phyloP scores from a whole-genome alignment of 768 basidiomycete genomes.

The Boletellus sp. region DNA sequence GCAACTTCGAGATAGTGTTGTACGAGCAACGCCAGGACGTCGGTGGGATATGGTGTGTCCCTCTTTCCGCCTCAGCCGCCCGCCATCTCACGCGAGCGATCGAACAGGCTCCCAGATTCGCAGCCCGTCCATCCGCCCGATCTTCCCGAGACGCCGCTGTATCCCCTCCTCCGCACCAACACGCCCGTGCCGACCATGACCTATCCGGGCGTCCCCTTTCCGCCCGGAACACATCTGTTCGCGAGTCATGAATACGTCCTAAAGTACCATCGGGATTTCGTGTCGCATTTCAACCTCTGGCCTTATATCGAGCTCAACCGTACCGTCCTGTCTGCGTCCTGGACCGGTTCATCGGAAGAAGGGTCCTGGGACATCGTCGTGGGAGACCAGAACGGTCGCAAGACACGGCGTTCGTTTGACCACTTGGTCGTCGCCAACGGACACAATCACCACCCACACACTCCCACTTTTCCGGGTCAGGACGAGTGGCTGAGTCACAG shows the following conservation, averaged over 20 bases:
- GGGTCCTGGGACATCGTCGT: conserved; percentile 47
- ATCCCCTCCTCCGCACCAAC: conserved; percentile 52
- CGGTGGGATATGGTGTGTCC: conserved; percentile 53
- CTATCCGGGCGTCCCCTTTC: conserved; percentile 52
- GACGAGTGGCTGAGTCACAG: conserved; percentile 43
- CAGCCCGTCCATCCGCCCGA: conserved; percentile 38
- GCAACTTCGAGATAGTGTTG: conserved; percentile 45
- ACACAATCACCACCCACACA: conserved; percentile 50
- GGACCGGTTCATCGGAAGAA: conserved; percentile 37
- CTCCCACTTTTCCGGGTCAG: conserved; percentile 44
- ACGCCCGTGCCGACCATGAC: conserved; percentile 57
- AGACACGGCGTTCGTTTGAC: conserved; percentile 36
- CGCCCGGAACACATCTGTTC: conserved; percentile 47
- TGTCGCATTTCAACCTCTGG: conserved; percentile 35
- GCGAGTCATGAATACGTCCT: conserved; percentile 45
- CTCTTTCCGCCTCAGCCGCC: neutral
- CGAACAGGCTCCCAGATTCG: conserved; percentile 34
- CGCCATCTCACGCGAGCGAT: neutral
- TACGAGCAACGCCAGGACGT: conserved; percentile 51
- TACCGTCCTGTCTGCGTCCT: conserved; percentile 39
- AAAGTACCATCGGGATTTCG: conserved; percentile 46
- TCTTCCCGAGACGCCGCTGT: conserved; percentile 53
- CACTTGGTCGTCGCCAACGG: conserved; percentile 57
- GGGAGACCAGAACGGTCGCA: conserved; percentile 15
- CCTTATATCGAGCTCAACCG: conserved; percentile 42